Conservation (phyloP, 2,329 filamentous ascomycete species). For the Pseudonectria foliicola region DNA sequence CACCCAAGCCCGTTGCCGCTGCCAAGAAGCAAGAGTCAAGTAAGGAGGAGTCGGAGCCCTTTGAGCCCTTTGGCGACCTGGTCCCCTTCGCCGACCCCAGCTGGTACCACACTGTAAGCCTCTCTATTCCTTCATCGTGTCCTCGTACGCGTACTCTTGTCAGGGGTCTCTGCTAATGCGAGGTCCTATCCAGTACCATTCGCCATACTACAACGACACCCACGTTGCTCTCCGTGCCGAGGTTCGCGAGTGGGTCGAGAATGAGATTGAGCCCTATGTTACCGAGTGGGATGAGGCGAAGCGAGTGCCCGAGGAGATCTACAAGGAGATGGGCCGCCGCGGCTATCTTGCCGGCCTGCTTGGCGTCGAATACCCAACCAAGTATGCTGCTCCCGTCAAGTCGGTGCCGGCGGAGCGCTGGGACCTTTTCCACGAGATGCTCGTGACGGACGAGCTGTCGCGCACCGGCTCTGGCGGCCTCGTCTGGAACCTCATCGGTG, state of each 20-base stretch:
- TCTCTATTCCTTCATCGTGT: not conserved
- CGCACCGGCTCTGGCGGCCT: slow-evolving; percentile 84
- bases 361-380: slow-evolving; percentile 71
- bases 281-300: slow-evolving; percentile 97
- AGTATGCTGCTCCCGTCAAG: slow-evolving; percentile 66
- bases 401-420: slow-evolving; percentile 81
- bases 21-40: slow-evolving; percentile 38
- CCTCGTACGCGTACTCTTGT: too few species aligned
- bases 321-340: slow-evolving; percentile 89
- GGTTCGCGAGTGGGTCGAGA: slow-evolving; percentile 85
- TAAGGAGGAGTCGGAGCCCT: slow-evolving; percentile 53
- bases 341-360: slow-evolving; percentile 92
- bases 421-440: slow-evolving; percentile 98
- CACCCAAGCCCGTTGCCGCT: slow-evolving; percentile 34
- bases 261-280: slow-evolving; percentile 82
- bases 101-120: slow-evolving; percentile 86
- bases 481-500: slow-evolving; percentile 94
- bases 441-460: slow-evolving; percentile 90
- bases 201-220: slow-evolving; percentile 91
- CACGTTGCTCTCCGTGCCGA: slow-evolving; percentile 88
- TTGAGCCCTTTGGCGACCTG: slow-evolving; percentile 79
- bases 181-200: slow-evolving; percentile 68
- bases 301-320: slow-evolving; percentile 79
- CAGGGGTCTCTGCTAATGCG: slow-evolving; percentile 2
- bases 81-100: slow-evolving; percentile 87